These are phyloP conservation scores for Mucor saturninus DNA, from an alignment of 371 early-diverging fungal genomes.

Conservation along the genomic window DNA sequence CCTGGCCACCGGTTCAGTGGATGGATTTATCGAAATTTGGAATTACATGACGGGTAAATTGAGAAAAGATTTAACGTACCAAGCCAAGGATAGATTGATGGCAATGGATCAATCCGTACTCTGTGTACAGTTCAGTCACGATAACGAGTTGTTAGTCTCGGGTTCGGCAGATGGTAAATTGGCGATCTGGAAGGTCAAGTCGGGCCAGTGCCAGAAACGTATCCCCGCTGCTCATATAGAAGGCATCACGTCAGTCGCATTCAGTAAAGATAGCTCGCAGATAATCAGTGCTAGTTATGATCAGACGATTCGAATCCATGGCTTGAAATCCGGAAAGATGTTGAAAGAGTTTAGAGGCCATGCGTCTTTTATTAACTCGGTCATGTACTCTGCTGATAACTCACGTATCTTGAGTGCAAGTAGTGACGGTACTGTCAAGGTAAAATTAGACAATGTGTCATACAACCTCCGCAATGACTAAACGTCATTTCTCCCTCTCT, in stretches of 20 bases:
- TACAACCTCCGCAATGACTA: no score
- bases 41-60: conserved; percentile 89
- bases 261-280: conserved; percentile 76
- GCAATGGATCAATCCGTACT: conserved; percentile 88
- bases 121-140: conserved; percentile 73
- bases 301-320: conserved; percentile 79
- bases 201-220: conserved; percentile 76
- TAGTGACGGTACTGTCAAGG: conserved; percentile 89
- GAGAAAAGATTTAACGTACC: conserved; percentile 87
- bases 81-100: conserved; percentile 79
- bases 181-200: conserved; percentile 82
- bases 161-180: conserved; percentile 89
- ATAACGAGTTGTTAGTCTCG: conserved; percentile 82
- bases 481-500: no score
- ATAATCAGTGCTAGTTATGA: conserved; percentile 86
- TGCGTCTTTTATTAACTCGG: conserved; percentile 83
- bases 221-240: conserved; percentile 84
- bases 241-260: conserved; percentile 80
- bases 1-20: conserved; percentile 87
- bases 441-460: conserved; percentile 25
- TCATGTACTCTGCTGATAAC: conserved; percentile 71
- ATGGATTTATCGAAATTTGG: conserved; percentile 96
- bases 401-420: conserved; percentile 74
- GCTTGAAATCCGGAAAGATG: conserved; percentile 86
- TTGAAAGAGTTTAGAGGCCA: conserved; percentile 92